Conservation (phyloP, 2,329 filamentous ascomycete species). For the Parascedosporium putredinis region DNA sequence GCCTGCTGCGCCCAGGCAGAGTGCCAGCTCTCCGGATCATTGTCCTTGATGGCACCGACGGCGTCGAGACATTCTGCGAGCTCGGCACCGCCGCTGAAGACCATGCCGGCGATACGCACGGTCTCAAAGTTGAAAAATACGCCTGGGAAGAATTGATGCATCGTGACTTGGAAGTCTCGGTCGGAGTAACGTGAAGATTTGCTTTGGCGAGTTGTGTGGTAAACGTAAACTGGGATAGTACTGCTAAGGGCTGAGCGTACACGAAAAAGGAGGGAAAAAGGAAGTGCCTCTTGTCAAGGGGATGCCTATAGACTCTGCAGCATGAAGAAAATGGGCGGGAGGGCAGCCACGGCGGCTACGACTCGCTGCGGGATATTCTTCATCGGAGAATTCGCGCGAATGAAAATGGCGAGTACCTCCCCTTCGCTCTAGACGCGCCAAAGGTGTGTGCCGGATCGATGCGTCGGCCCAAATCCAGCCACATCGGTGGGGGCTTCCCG, state of each 20-base stretch:
- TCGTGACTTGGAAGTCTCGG: constrained; percentile 11
- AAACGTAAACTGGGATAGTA: too few species aligned
- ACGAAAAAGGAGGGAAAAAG: too few species aligned
- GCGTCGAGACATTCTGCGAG: constrained; percentile 8
- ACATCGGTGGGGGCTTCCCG: neutral
- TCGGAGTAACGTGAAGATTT: neutral
- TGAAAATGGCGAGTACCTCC: neutral
- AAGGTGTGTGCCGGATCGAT: neutral
- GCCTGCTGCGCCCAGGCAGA: constrained; percentile 7
- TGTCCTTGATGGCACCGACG: constrained; percentile 9
- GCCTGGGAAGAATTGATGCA: constrained; percentile 20
- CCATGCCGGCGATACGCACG: constrained; percentile 8
- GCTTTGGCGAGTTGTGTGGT: neutral
- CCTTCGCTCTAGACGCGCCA: neutral
- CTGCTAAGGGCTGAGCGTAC: too few species aligned
- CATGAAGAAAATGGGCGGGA: neutral
- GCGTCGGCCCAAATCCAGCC: neutral
- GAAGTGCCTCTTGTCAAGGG: neutral
- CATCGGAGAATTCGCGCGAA: neutral
- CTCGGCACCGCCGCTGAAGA: constrained; percentile 7
- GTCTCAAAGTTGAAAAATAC: constrained; percentile 10
- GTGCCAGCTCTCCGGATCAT: constrained; percentile 9
- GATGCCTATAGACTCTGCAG: neutral
- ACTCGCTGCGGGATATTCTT: neutral
- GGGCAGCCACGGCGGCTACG: neutral